Conservation (phyloP, 2,329 filamentous ascomycete species). For the Apiospora arundinis region DNA sequence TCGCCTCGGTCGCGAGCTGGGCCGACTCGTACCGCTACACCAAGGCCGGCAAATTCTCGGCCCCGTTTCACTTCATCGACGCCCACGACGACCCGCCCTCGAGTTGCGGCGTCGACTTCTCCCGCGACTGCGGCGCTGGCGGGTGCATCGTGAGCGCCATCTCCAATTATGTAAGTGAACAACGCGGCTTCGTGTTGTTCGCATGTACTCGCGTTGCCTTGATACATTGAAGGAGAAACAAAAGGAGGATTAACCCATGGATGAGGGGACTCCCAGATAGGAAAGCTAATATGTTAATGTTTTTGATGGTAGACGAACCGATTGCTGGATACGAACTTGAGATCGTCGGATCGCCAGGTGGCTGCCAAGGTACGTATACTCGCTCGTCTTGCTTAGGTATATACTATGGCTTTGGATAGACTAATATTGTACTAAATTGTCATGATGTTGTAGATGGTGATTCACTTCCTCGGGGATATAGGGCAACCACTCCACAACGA, state of each 20-base stretch:
- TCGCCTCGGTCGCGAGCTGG: slow-evolving; percentile 58
- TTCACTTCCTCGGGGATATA: slow-evolving; percentile 60
- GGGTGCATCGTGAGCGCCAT: slow-evolving; percentile 68
- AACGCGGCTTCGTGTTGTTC: neutral
- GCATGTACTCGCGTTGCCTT: too few species aligned
- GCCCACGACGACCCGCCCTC: slow-evolving; percentile 67
- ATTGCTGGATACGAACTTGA: slow-evolving; percentile 35
- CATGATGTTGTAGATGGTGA: slow-evolving; percentile 35
- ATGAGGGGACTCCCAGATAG: neutral
- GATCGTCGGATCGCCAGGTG: slow-evolving; percentile 37
- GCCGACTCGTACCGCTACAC: slow-evolving; percentile 57
- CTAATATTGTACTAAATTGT: neutral
- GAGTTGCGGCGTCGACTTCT: slow-evolving; percentile 62
- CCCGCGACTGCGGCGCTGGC: slow-evolving; percentile 64
- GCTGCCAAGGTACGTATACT: slow-evolving; percentile 46
- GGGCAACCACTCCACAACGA: slow-evolving; percentile 62
- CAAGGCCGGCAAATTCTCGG: slow-evolving; percentile 51
- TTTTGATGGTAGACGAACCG: slow-evolving; percentile 33
- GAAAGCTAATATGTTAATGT: neutral
- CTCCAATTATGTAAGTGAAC: slow-evolving; percentile 40
- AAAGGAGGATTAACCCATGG: neutral
- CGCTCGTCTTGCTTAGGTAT: slow-evolving; percentile 23
- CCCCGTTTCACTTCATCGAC: slow-evolving; percentile 61
- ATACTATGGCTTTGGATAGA: neutral
- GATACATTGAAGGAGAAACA: neutral